phyloP scores from a whole-genome alignment of 192 early-diverging fungal genomes.

The Backusella luteola region DNA sequence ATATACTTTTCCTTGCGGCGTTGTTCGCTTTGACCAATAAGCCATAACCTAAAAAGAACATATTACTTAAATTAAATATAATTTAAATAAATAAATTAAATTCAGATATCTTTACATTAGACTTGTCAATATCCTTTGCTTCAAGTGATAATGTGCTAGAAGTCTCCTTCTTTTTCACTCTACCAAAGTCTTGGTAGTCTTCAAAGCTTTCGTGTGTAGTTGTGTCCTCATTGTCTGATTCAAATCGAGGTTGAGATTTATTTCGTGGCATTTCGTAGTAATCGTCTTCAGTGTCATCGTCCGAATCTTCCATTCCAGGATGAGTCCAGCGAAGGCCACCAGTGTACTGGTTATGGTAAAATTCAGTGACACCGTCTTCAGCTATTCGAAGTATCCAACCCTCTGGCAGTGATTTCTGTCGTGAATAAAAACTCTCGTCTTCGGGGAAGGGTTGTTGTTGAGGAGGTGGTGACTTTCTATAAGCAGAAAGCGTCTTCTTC shows the following conservation, averaged over 20 bases:
- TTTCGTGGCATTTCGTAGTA: slow-evolving; percentile 4
- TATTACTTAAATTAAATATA: background rate
- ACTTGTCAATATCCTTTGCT: background rate
- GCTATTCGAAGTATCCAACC: slow-evolving; percentile 27
- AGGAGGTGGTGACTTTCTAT: background rate
- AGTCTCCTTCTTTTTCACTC: background rate
- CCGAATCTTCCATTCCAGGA: slow-evolving; percentile 26
- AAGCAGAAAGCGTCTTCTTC: slow-evolving; percentile 7
- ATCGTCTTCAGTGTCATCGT: slow-evolving; percentile 17
- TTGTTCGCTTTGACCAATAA: slow-evolving; percentile 53
- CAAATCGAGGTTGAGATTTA: background rate
- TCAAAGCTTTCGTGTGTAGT: background rate
- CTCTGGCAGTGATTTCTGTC: slow-evolving; percentile 13
- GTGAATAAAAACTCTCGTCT: background rate
- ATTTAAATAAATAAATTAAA: background rate
- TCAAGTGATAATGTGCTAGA: background rate
- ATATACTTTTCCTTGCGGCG: slow-evolving; percentile 52
- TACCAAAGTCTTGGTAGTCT: slow-evolving; percentile 6
- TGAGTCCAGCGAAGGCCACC: slow-evolving; percentile 37
- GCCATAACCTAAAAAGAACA: slow-evolving; percentile 33
- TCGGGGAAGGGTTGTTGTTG: background rate
- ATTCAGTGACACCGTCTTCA: slow-evolving; percentile 36
- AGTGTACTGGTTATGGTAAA: slow-evolving; percentile 38
- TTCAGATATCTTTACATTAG: background rate
- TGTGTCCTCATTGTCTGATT: background rate